Conservation (phyloP, 176 grass and related monocot genomes). For the Canna indica region DNA sequence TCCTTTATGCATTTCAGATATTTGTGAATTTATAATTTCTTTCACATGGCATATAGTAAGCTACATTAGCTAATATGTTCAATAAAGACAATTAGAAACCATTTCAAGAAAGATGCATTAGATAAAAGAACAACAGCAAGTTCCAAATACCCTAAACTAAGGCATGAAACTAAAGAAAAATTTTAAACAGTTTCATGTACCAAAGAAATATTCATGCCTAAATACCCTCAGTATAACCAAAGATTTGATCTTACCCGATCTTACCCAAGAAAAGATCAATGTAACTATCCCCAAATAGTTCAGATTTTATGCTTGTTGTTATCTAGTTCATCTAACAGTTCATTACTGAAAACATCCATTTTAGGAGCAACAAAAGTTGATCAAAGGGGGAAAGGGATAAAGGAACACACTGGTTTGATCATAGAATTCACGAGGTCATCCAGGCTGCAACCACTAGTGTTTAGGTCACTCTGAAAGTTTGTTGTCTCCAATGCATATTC, state of each 20-base stretch:
- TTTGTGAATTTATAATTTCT: neutral
- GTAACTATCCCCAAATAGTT: too few species aligned
- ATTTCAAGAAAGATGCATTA: neutral
- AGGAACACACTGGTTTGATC: neutral
- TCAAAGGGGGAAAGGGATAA: neutral
- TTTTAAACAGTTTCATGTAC: neutral
- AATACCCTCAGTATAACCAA: neutral
- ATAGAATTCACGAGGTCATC: conserved; percentile 12
- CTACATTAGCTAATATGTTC: neutral
- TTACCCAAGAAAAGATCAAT: too few species aligned
- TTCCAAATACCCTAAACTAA: neutral
- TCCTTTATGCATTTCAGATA: neutral
- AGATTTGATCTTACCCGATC: neutral
- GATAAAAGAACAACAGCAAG: neutral
- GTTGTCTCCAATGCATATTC: neutral
- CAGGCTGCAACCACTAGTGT: neutral
- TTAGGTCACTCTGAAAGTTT: neutral
- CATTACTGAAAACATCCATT: neutral
- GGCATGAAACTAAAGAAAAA: neutral
- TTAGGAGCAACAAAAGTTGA: neutral
- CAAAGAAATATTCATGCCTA: too few species aligned
- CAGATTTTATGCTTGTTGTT: too few species aligned
- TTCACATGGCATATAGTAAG: neutral
- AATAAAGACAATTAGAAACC: neutral
- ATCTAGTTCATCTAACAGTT: neutral